Conservation (phyloP, 768 basidiomycete species). For the Pholiota microspora region DNA sequence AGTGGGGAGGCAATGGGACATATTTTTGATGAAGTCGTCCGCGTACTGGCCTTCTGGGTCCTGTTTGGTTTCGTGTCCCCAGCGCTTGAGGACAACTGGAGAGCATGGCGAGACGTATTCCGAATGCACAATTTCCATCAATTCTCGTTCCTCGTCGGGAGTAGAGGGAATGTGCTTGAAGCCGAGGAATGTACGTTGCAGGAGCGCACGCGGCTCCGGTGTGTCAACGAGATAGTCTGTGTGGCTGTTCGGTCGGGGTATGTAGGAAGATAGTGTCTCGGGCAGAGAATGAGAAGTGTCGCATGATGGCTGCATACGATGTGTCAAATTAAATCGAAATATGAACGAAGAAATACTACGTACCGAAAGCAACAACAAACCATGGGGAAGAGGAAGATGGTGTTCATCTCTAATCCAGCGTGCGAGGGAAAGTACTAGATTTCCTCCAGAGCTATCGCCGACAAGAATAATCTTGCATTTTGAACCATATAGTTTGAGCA, state of each 20-base stretch:
- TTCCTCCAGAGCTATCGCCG: conserved; percentile 57
- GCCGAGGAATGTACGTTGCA: conserved; percentile 54
- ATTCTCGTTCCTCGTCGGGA: conserved; percentile 27
- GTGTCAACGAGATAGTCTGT: conserved; percentile 55
- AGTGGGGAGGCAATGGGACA: conserved; percentile 17
- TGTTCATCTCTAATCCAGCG: conserved; percentile 55
- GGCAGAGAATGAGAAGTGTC: conserved; percentile 45
- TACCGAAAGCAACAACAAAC: conserved; percentile 45
- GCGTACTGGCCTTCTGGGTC: conserved; percentile 26
- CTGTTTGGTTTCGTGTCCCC: conserved; percentile 34
- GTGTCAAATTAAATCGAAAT: not conserved
- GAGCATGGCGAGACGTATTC: conserved; percentile 42
- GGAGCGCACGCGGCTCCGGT: conserved; percentile 48
- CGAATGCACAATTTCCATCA: conserved; percentile 36
- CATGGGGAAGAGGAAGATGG: conserved; percentile 41
- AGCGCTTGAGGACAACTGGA: conserved; percentile 34
- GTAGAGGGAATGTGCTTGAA: conserved; percentile 23
- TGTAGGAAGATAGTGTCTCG: conserved; percentile 43
- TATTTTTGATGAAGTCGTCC: conserved; percentile 20
- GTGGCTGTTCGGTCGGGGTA: conserved; percentile 45
- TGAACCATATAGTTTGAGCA: conserved; percentile 31
- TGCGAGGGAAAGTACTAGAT: conserved; percentile 47
- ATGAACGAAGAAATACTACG: conserved; percentile 5
- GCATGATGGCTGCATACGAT: conserved; percentile 21
- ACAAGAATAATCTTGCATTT: conserved; percentile 43